Percentiles rank a stretch among this genome's conserved stretches.
Conservation (phyloP, 352 stramenopile species). For the Pythium vanterpoolii region DNA sequence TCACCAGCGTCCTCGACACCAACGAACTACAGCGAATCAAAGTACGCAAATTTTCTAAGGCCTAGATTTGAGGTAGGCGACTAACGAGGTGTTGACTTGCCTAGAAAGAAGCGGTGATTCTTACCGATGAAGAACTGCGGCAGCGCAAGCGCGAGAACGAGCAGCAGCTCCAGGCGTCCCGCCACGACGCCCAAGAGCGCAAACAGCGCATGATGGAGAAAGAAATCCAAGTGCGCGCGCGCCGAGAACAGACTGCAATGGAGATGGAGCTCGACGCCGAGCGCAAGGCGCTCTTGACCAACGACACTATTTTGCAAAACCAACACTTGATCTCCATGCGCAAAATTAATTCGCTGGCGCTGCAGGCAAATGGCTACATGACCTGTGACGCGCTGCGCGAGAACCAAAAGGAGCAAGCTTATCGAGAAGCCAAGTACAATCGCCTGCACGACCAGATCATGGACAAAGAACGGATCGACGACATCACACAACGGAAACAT, state of each 20-base stretch:
- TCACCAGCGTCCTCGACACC: slow-evolving; percentile 31
- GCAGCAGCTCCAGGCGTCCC: slow-evolving; percentile 34
- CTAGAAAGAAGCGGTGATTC: slow-evolving; percentile 54
- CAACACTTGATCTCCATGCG: slow-evolving; percentile 62
- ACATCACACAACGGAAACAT: slow-evolving; percentile 50
- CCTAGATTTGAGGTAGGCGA: not conserved
- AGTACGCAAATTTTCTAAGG: slow-evolving; percentile 12
- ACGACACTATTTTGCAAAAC: slow-evolving; percentile 56
- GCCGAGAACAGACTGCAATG: slow-evolving; percentile 66
- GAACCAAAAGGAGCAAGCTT: slow-evolving; percentile 38
- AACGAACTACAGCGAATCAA: slow-evolving; percentile 51
- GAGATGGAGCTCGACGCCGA: slow-evolving; percentile 72
- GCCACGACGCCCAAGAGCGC: slow-evolving; percentile 58
- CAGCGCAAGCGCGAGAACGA: slow-evolving; percentile 41
- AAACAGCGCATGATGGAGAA: slow-evolving; percentile 81
- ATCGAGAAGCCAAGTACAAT: slow-evolving; percentile 54
- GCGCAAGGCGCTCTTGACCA: slow-evolving; percentile 55
- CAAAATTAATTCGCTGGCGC: slow-evolving; percentile 62
- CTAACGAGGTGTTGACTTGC: not conserved
- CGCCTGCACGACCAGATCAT: slow-evolving; percentile 73
- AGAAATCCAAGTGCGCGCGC: slow-evolving; percentile 55
- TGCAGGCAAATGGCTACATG: slow-evolving; percentile 59
- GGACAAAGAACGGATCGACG: slow-evolving; percentile 55
- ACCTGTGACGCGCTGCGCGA: slow-evolving; percentile 55
- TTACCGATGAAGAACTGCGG: slow-evolving; percentile 44